phyloP scores from a whole-genome alignment of 352 stramenopile genomes.

The Phytophthora podocarpi region DNA sequence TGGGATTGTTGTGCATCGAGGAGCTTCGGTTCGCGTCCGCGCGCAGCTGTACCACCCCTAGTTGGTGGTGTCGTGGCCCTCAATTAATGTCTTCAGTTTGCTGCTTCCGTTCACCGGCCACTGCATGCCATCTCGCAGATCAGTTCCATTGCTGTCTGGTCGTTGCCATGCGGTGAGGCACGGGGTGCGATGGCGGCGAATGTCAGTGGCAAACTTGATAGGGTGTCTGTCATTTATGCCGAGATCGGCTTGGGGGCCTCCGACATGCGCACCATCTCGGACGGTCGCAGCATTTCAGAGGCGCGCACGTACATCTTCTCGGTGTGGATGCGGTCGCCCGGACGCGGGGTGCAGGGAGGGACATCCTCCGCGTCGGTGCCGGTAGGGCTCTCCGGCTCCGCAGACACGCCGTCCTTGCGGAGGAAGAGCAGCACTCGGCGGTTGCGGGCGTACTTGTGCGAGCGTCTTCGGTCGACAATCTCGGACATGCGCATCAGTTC shows the following conservation, averaged over 20 bases:
- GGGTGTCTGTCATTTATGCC: slow-evolving; percentile 11
- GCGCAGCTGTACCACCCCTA: slow-evolving; percentile 35
- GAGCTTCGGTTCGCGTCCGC: slow-evolving; percentile 27
- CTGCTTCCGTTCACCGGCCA: slow-evolving; percentile 5
- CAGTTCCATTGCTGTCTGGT: slow-evolving; percentile 44
- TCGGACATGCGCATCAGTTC: slow-evolving; percentile 43
- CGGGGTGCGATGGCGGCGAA: slow-evolving; percentile 1
- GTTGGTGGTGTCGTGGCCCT: slow-evolving; percentile 24
- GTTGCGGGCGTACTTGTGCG: slow-evolving; percentile 67
- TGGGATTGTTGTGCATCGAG: slow-evolving; percentile 28
- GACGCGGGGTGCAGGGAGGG: slow-evolving; percentile 20
- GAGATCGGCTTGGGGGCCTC: slow-evolving; percentile 29
- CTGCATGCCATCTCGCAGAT: slow-evolving; percentile 18
- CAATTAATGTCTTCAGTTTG: neutral
- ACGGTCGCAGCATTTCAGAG: slow-evolving; percentile 38
- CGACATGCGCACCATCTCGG: slow-evolving; percentile 28
- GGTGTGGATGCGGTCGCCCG: slow-evolving; percentile 15
- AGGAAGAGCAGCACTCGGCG: slow-evolving; percentile 58
- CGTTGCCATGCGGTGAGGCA: neutral
- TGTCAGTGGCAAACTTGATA: neutral
- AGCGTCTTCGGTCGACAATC: slow-evolving; percentile 53
- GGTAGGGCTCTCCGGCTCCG: slow-evolving; percentile 2
- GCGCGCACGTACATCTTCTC: slow-evolving; percentile 42
- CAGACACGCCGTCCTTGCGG: slow-evolving; percentile 43
- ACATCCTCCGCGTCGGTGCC: slow-evolving; percentile 10